Conservation (phyloP, 202 grass and related monocot species). For the Panicum virgatum region DNA sequence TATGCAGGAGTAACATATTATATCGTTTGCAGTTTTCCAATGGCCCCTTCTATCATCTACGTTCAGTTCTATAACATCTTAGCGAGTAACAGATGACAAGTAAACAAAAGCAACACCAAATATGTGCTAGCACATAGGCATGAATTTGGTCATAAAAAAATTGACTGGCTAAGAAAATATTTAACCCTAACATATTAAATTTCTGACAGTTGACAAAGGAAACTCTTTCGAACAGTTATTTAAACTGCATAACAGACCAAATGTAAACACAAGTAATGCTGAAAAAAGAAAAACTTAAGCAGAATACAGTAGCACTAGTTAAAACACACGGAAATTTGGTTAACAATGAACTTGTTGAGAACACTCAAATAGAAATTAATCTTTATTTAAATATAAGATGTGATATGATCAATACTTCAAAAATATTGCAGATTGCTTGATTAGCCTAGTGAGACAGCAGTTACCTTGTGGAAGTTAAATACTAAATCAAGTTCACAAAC, state of each 20-base stretch:
- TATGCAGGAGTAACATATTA: neutral
- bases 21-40: neutral
- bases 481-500: slow-evolving; percentile 96
- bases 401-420: neutral
- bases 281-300: neutral
- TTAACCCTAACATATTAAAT: neutral
- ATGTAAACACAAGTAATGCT: slow-evolving; percentile 1
- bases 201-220: neutral
- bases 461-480: slow-evolving; percentile 89
- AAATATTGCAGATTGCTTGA: slow-evolving; percentile 1
- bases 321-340: neutral
- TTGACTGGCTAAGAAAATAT: neutral
- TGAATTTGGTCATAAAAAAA: neutral
- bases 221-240: neutral
- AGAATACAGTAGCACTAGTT: slow-evolving; percentile 10
- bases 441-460: neutral
- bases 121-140: neutral
- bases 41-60: neutral
- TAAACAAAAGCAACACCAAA: slow-evolving; percentile 13
- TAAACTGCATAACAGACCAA: slow-evolving; percentile 6
- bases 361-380: neutral
- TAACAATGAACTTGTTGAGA: neutral
- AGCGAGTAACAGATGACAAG: neutral
- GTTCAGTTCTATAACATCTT: neutral
- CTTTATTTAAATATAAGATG: neutral